Base-by-base conservation (phyloP, 1,139 yeast genomes). In the Wickerhamomyces sp. region DNA sequence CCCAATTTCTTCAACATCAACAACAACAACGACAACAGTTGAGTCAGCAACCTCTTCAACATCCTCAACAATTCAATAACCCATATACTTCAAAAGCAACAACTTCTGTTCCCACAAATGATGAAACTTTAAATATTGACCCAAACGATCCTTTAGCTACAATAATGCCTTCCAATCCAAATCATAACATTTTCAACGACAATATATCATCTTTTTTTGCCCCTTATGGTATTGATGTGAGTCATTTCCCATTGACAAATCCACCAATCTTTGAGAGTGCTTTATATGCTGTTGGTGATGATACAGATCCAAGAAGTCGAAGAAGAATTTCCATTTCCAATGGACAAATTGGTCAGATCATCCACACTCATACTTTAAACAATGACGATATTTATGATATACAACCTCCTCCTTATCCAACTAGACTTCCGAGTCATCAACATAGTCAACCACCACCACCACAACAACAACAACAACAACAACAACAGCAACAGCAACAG, bases 281-380 rank as follows among this genome's bases (percentile, higher is more conserved):
- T 5, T 65, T 76, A 67, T 54, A 49, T 47, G 67, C 69, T 55
- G 52, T 58, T 39, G 62, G 73, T 29, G 53, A 52, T 64, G 75
- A 73, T 36, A 77, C 78, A 0, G 63, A 64, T 11, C 73, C 71
- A 8, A 68, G 84, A 47, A 71, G 88, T 58, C 67, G 90, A 57
- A 77, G 90, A 59, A 69, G 91, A 56, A 78, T 84, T 7, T 84
- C 91, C 38, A 84, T 84, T 42, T 82, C 90, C 13, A 84, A 84
- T 63, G 93, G 93, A 55, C 93, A 84, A 60, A 84, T 84, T 54
- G 85, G 88, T 39, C 91, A 84, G 59, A 68, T 79, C 27, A 63
- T 59, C 7, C 53, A 51, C 6, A 44, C 45, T 26, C 64, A 61
- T 39, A 56, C 61, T 36, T 53, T 61, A 8, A 47, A 52, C 31